Evolutionary conservation across 257 asterid species (phyloP).

Genomic region (Nicotiana sylvestris): DNA sequence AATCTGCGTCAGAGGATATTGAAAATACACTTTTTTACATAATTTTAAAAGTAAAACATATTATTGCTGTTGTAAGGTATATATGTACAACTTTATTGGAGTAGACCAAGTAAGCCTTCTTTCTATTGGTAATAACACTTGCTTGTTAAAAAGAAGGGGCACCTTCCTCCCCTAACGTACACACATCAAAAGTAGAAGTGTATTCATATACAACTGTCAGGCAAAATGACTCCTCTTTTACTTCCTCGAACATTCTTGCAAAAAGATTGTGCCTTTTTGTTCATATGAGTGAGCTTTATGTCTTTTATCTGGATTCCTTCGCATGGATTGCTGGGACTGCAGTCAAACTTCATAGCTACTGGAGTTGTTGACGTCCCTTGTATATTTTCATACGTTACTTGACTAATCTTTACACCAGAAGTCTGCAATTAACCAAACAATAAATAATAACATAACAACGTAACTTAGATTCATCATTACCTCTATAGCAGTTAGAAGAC

Average conservation of each 20-base stretch:
- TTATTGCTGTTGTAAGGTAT: too few species aligned
- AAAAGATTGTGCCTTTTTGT: slow-evolving; percentile 34
- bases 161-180: too few species aligned
- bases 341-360: slow-evolving; percentile 50
- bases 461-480: not conserved
- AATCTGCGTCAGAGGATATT: too few species aligned
- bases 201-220: slow-evolving; percentile 37
- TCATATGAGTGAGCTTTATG: slow-evolving; percentile 46
- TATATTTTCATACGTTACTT: slow-evolving; percentile 50
- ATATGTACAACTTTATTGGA: too few species aligned
- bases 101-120: too few species aligned
- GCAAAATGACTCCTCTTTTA: slow-evolving; percentile 36
- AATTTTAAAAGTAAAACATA: too few species aligned
- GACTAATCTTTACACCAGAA: slow-evolving; percentile 53
- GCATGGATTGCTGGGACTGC: slow-evolving; percentile 66
- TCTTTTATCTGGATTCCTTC: slow-evolving; percentile 37
- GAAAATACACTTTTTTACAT: too few species aligned
- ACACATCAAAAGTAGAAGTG: not conserved
- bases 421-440: slow-evolving; percentile 24
- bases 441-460: not conserved
- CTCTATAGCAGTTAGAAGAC: not conserved
- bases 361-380: slow-evolving; percentile 60
- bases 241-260: slow-evolving; percentile 53
- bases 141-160: too few species aligned
- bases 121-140: too few species aligned